Evolutionary conservation across 805 yeast species (phyloP).

Genomic region (Saccharomycopsis amapae): DNA sequence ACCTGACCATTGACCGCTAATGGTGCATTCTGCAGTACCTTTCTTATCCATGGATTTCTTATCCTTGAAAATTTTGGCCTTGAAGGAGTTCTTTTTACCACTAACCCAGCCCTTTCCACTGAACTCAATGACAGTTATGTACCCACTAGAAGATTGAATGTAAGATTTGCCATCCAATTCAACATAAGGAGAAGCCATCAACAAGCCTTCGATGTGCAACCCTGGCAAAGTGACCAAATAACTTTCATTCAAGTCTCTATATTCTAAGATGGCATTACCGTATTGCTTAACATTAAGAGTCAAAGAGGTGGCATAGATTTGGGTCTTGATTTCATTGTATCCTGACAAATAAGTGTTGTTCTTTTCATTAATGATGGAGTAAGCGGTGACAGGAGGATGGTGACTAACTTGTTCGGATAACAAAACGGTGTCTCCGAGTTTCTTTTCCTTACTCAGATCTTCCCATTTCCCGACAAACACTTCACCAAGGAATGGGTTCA

Average conservation of each 20-base stretch:
- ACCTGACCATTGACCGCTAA: constrained; percentile 91
- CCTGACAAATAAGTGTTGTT: constrained; percentile 72
- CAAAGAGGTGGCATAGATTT: constrained; percentile 59
- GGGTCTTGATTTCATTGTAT: constrained; percentile 81
- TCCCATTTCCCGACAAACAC: constrained; percentile 86
- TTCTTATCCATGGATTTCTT: constrained; percentile 41
- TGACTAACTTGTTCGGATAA: constrained; percentile 92
- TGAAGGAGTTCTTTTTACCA: constrained; percentile 90
- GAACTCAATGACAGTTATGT: constrained; percentile 64
- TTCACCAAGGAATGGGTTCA: constrained; percentile 95
- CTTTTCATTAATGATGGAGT: constrained; percentile 68
- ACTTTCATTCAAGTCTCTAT: constrained; percentile 52
- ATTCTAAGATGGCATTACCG: constrained; percentile 80
- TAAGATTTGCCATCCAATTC: constrained; percentile 87
- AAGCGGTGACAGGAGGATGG: constrained; percentile 97
- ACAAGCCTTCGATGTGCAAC: constrained; percentile 87
- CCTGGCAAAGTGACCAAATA: constrained; percentile 89
- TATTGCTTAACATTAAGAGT: constrained; percentile 82
- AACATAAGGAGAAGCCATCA: constrained; percentile 88
- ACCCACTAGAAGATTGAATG: constrained; percentile 79
- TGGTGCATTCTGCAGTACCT: constrained; percentile 66
- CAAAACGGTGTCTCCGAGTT: constrained; percentile 68
- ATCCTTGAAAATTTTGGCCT: constrained; percentile 69
- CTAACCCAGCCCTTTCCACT: constrained; percentile 92
- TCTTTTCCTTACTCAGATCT: constrained; percentile 40